These are phyloP conservation scores for Typha latifolia DNA, from an alignment of 176 grass and related monocot species.

Conservation along the genomic window DNA sequence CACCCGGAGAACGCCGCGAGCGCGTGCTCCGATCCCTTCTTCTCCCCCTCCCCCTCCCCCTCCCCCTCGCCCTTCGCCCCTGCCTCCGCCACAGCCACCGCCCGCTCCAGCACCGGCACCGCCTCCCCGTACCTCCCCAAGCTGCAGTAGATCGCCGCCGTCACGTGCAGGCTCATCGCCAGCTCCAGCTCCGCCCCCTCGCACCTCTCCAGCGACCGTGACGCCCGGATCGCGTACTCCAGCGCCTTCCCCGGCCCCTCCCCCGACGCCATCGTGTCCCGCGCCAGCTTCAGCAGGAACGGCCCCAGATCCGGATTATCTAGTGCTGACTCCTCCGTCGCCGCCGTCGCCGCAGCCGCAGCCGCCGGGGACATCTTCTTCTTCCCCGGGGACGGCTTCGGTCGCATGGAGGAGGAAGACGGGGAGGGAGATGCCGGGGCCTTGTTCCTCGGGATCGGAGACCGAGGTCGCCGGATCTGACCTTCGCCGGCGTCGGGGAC, in stretches of 20 bases:
- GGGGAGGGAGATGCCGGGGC: slow-evolving; percentile 41
- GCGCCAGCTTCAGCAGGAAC: slow-evolving; percentile 85
- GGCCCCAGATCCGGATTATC: slow-evolving; percentile 99
- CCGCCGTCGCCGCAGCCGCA: not conserved
- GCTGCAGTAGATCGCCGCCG: slow-evolving; percentile 85
- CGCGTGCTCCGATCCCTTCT: slow-evolving; percentile 13
- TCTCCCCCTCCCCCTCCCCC: not conserved
- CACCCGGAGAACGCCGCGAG: slow-evolving; percentile 90
- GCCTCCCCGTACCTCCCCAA: slow-evolving; percentile 69
- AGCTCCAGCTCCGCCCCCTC: slow-evolving; percentile 86
- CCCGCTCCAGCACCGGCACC: slow-evolving; percentile 73
- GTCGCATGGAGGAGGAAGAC: slow-evolving; percentile 25
- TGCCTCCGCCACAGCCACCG: slow-evolving; percentile 33
- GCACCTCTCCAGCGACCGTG: slow-evolving; percentile 62
- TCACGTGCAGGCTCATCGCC: slow-evolving; percentile 96
- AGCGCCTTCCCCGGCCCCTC: slow-evolving; percentile 72
- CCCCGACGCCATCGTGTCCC: slow-evolving; percentile 79
- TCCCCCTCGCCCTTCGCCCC: not conserved
- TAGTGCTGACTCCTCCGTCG: slow-evolving; percentile 50
- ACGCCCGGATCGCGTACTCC: slow-evolving; percentile 78
- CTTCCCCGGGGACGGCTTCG: slow-evolving; percentile 12
- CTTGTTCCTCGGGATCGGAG: slow-evolving; percentile 28
- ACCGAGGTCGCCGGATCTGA: slow-evolving; percentile 32
- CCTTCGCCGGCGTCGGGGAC: slow-evolving; percentile 14
- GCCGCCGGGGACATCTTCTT: slow-evolving; percentile 14